Evolutionary conservation across 805 yeast genomes (phyloP), one percentile per base, ranked within the genome.

Genomic region (Metschnikowia aberdeeniae): DNA sequence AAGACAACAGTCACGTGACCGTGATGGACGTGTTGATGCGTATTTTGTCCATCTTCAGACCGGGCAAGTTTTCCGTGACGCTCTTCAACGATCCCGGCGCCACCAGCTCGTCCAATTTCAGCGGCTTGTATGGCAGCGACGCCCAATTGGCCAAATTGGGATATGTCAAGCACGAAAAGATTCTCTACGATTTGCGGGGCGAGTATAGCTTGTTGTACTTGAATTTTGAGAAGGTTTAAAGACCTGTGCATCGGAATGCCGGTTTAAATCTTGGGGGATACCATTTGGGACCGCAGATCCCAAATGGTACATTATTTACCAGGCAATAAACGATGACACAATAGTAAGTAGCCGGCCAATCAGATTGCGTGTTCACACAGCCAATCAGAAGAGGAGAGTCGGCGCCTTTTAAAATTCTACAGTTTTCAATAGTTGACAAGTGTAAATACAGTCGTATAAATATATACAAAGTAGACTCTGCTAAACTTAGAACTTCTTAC

Each of bases 401-500:
- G 3, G 17, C 17, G 17, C 17, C n/a, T n/a, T 17, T 17, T 17
- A 17, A 17, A 17, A 2, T 17, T 17, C 17, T 17, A 17, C 17
- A 3, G 3, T 17, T 17, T 17, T 17, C 17, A 17, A 17, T 17
- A 3, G 17, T 28, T 39, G 35, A 39, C 42, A 39, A 39, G 42
- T 34, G 36, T 39, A 39, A 30, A 42, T 44, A 47, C 45, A 47
- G 43, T 36, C 35, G 55, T 53, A 53, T 51, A 51, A 36, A 44
- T 51, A 54, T 51, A 52, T 52, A 54, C 50, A 48, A 46, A 51
- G 49, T 44, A 45, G 51, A 43, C 36, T 44, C 36, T 33, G 48
- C 52, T 44, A 50, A 46, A 43, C 50, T 53, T 53, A 55, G 83
- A 88, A 89, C 78, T 89, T 88, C 88, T 89, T 89, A 77, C 97